These are phyloP conservation scores for Chloranthus sessilifolius DNA, from an alignment of 164 flowering plant species.

Conservation along the genomic window DNA sequence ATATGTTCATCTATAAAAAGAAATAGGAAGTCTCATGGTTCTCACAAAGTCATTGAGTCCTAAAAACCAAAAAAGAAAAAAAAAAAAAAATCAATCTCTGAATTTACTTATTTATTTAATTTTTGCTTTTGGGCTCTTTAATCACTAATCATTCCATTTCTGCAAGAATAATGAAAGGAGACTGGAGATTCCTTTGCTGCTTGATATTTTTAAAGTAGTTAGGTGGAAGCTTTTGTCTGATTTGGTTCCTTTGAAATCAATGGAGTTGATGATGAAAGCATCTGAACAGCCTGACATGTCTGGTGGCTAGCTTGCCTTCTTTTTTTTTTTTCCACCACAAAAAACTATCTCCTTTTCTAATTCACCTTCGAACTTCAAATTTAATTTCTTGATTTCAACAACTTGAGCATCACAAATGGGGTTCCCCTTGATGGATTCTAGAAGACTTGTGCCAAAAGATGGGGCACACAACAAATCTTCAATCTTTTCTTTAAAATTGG, in stretches of 20 bases:
- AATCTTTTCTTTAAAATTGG: constrained; percentile 2
- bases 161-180: constrained; percentile 41
- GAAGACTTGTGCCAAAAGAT: constrained; percentile 1
- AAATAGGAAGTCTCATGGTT: constrained; percentile 17
- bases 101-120: neutral
- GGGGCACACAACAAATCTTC: constrained; percentile 3
- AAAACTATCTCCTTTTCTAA: neutral
- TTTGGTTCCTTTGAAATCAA: constrained; percentile 39
- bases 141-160: constrained; percentile 44
- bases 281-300: constrained; percentile 26
- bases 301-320: too few species aligned
- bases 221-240: constrained; percentile 55
- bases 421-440: neutral
- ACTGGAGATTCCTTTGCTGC: constrained; percentile 39
- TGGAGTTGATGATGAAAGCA: constrained; percentile 36
- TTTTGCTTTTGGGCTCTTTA: constrained; percentile 7
- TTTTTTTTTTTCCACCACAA: neutral
- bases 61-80: neutral
- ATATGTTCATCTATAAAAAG: constrained; percentile 6
- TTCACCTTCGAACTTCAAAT: constrained; percentile 6
- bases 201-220: constrained; percentile 36
- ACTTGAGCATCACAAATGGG: constrained; percentile 11
- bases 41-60: constrained; percentile 8
- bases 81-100: neutral
- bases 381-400: constrained; percentile 4